Conservation (phyloP, 305 asterid genomes). For the Fraxinus baroniana region DNA sequence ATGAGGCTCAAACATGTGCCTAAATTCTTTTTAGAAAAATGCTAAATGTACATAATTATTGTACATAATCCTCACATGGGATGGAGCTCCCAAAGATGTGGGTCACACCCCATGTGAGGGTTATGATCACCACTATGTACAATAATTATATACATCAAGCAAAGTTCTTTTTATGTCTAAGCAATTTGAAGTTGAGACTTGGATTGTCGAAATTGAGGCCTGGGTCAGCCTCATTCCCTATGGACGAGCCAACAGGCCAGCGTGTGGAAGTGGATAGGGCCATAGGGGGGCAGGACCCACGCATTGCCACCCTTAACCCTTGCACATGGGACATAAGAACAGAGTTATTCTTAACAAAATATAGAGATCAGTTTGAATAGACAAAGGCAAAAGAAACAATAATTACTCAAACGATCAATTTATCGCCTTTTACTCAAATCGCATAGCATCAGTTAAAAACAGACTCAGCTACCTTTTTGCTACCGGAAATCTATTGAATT, state of each 20-base stretch:
- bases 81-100: too few species aligned
- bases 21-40: too few species aligned
- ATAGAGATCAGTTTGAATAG: background rate
- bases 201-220: background rate
- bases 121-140: too few species aligned
- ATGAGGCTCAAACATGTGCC: too few species aligned
- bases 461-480: background rate
- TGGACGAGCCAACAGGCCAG: background rate
- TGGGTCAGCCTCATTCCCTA: background rate
- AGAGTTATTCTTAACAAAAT: background rate
- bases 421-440: background rate
- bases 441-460: background rate
- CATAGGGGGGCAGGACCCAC: background rate
- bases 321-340: background rate
- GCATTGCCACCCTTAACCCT: background rate
- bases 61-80: too few species aligned
- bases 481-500: background rate
- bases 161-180: background rate
- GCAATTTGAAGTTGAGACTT: background rate
- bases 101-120: too few species aligned
- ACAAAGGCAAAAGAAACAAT: background rate
- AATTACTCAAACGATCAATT: background rate
- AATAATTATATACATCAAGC: too few species aligned
- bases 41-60: too few species aligned
- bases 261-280: background rate